Conservation (phyloP, 2,329 filamentous ascomycete species). For the Cyclaneusma minus region DNA sequence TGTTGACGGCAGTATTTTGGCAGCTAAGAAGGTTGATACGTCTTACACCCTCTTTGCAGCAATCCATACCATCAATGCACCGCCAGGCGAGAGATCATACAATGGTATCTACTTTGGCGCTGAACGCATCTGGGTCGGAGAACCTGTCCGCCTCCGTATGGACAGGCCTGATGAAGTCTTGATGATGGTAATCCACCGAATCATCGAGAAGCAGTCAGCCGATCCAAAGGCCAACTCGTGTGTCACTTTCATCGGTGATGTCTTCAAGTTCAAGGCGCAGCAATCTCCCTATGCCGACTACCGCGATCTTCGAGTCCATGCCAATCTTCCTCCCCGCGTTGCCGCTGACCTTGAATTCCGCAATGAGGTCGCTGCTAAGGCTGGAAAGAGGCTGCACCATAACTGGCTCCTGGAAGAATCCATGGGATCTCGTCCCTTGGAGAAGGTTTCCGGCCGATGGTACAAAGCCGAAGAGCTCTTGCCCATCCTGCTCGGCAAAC, state of each 20-base stretch:
- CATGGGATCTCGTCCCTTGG: conserved; percentile 18
- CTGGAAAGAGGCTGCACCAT: conserved; percentile 12
- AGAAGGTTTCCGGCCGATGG: conserved; percentile 42
- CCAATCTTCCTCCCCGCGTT: conserved; percentile 30
- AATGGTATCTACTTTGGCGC: conserved; percentile 39
- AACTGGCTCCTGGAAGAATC: conserved; percentile 18
- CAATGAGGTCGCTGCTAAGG: conserved; percentile 28
- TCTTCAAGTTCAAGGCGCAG: conserved; percentile 31
- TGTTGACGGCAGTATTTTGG: conserved; percentile 40
- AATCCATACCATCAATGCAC: conserved; percentile 31
- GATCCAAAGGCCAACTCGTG: conserved; percentile 8
- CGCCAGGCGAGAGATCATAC: conserved; percentile 27
- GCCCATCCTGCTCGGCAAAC: conserved; percentile 17
- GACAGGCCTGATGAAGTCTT: conserved; percentile 26
- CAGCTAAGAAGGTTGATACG: conserved; percentile 36
- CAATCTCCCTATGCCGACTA: conserved; percentile 15
- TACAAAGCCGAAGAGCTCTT: conserved; percentile 38
- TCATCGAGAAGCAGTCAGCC: conserved; percentile 15
- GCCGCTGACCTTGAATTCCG: conserved; percentile 21
- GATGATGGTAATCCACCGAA: conserved; percentile 26
- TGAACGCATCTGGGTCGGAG: conserved; percentile 44
- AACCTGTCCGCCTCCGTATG: conserved; percentile 33
- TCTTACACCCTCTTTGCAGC: conserved; percentile 34
- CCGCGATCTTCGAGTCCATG: conserved; percentile 20
- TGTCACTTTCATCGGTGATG: conserved; percentile 30